Conservation (phyloP, 2,329 filamentous ascomycete genomes). For the Metarhizium sp. region DNA sequence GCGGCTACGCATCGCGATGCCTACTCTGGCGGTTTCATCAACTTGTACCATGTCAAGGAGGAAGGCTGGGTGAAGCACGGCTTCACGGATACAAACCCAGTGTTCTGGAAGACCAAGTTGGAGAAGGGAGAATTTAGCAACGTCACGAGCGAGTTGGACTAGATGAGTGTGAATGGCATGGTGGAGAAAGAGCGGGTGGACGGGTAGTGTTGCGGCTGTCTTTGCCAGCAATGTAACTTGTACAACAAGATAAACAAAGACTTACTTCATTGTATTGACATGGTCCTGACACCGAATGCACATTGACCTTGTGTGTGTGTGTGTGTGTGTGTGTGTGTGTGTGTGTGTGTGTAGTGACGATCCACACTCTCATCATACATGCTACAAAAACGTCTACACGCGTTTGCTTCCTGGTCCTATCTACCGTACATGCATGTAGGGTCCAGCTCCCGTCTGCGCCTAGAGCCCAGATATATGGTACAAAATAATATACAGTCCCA, state of each 20-base stretch:
- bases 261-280: not conserved
- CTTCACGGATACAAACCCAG: constrained; percentile 95
- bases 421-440: not conserved
- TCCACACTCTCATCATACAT: too few species aligned
- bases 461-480: not conserved
- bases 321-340: too few species aligned
- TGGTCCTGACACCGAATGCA: too few species aligned
- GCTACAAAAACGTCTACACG: too few species aligned
- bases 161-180: not conserved
- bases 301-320: too few species aligned
- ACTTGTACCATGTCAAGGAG: constrained; percentile 98
- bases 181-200: not conserved
- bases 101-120: constrained; percentile 99
- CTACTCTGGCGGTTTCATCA: constrained; percentile 98
- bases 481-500: not conserved
- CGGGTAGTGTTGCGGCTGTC: not conserved
- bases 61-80: constrained; percentile 98
- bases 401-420: too few species aligned
- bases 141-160: constrained; percentile 66
- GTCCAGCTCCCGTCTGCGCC: not conserved
- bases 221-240: constrained; percentile 2
- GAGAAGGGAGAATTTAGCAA: constrained; percentile 98
- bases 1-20: constrained; percentile 95
- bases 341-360: too few species aligned
- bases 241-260: constrained; percentile 4